phyloP scores from a whole-genome alignment of 1,139 yeast genomes.

The Diutina sp. region DNA sequence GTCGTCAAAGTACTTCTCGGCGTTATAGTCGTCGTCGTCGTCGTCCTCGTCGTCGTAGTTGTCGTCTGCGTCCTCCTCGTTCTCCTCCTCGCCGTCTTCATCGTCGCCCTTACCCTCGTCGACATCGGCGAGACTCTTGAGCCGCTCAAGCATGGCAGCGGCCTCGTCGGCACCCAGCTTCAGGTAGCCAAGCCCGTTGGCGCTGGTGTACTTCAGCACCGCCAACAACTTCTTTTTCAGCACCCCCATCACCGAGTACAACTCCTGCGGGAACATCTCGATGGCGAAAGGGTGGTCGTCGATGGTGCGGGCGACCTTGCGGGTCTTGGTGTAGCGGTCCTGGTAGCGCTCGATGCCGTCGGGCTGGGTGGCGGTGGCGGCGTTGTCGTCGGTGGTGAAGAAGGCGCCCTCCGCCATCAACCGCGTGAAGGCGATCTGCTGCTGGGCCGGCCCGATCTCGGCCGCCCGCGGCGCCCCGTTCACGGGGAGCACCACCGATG shows the following conservation, averaged over 20 bases:
- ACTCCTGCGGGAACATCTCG: slow-evolving; percentile 68
- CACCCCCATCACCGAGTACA: slow-evolving; percentile 65
- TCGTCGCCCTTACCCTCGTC: slow-evolving; percentile 28
- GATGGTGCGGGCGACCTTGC: slow-evolving; percentile 64
- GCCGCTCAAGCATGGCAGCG: slow-evolving; percentile 38
- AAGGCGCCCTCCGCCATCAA: slow-evolving; percentile 66
- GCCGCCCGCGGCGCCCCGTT: slow-evolving; percentile 44
- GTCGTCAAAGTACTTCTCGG: slow-evolving; percentile 46
- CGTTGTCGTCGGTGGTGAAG: slow-evolving; percentile 31
- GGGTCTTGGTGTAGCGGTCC: slow-evolving; percentile 59
- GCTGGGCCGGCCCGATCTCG: slow-evolving; percentile 55
- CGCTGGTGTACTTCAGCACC: slow-evolving; percentile 26
- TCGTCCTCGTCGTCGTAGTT: slow-evolving; percentile 53
- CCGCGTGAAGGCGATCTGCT: slow-evolving; percentile 44
- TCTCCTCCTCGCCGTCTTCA: slow-evolving; percentile 26
- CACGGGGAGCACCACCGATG: slow-evolving; percentile 45
- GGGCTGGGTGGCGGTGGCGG: slow-evolving; percentile 13
- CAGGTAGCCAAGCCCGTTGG: slow-evolving; percentile 32
- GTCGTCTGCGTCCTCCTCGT: slow-evolving; percentile 34
- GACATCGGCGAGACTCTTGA: slow-evolving; percentile 48
- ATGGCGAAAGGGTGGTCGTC: slow-evolving; percentile 73
- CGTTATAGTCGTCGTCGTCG: slow-evolving; percentile 52
- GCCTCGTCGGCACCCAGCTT: slow-evolving; percentile 13
- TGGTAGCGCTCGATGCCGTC: slow-evolving; percentile 65
- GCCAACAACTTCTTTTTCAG: slow-evolving; percentile 42